Conservation (phyloP, 2,329 filamentous ascomycete species). For the Xylariaceae sp. region DNA sequence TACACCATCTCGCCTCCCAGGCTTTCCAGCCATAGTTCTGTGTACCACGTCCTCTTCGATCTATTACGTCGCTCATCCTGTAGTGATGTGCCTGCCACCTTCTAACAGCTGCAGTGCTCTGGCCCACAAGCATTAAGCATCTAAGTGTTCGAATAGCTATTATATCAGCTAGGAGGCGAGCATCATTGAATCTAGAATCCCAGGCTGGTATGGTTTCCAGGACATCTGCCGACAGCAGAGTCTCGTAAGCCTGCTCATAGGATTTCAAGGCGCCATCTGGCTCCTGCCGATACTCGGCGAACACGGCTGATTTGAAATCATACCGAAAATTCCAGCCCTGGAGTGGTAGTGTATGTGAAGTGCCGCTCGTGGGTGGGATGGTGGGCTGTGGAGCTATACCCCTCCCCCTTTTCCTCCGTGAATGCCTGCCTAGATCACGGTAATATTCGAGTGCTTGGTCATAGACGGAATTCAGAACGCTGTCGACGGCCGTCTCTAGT, state of each 20-base stretch:
- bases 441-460: slow-evolving; percentile 83
- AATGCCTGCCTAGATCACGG: slow-evolving; percentile 86
- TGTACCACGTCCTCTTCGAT: slow-evolving; percentile 78
- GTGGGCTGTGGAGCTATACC: slow-evolving; percentile 76
- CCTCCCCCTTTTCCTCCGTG: slow-evolving; percentile 79
- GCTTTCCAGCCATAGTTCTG: slow-evolving; percentile 90
- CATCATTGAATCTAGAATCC: slow-evolving; percentile 88
- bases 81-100: slow-evolving; percentile 76
- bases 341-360: slow-evolving; percentile 77
- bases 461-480: slow-evolving; percentile 68
- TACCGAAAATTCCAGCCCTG: slow-evolving; percentile 92
- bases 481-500: slow-evolving; percentile 67
- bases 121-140: slow-evolving; percentile 74
- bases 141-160: slow-evolving; percentile 77
- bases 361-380: slow-evolving; percentile 75
- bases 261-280: slow-evolving; percentile 82
- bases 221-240: slow-evolving; percentile 74
- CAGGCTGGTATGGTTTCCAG: slow-evolving; percentile 86
- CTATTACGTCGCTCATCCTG: slow-evolving; percentile 71
- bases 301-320: slow-evolving; percentile 86
- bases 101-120: slow-evolving; percentile 74
- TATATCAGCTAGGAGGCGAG: slow-evolving; percentile 78
- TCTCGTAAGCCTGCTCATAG: slow-evolving; percentile 83
- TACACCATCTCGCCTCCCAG: slow-evolving; percentile 76
- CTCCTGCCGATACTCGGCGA: slow-evolving; percentile 91